Percentiles rank a stretch among this genome's conserved stretches.
These are phyloP conservation scores for Amaranthus cruentus DNA, from an alignment of 148 eudicot genomes.

Conservation along the genomic window DNA sequence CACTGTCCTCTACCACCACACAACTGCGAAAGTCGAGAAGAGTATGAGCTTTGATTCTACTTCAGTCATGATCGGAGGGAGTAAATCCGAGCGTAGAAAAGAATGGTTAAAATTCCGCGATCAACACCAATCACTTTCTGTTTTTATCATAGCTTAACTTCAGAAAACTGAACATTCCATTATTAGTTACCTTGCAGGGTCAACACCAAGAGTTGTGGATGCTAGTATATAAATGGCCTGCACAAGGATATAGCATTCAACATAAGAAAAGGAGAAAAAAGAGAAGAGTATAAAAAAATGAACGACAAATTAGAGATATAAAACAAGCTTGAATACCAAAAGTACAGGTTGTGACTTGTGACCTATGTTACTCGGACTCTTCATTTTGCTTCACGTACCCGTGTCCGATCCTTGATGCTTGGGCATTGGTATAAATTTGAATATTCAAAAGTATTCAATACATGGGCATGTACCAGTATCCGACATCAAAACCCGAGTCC, in stretches of 20 bases:
- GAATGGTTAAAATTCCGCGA: no score
- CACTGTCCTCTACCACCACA: conserved; percentile 93
- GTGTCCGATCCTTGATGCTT: no score
- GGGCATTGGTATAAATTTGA: no score
- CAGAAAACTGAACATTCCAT: not conserved
- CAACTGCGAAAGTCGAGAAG: conserved; percentile 40
- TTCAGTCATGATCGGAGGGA: not conserved
- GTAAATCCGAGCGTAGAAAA: not conserved
- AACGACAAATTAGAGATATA: not conserved
- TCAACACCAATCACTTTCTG: not conserved
- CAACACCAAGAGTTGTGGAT: conserved; percentile 73
- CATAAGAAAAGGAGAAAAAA: not conserved
- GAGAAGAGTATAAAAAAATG: not conserved
- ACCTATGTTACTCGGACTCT: no score
- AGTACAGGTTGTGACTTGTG: not conserved
- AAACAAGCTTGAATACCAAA: not conserved
- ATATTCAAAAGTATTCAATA: no score
- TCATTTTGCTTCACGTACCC: no score
- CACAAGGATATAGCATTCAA: conserved; percentile 8
- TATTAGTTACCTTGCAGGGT: conserved; percentile 70
- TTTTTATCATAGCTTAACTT: not conserved
- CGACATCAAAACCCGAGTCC: no score
- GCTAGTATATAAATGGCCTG: conserved; percentile 93
- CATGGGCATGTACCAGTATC: no score
- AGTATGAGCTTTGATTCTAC: not conserved